Evolutionary conservation across 164 flowering plant genomes (phyloP).

Genomic region (Magnolia kwangsiensis): DNA sequence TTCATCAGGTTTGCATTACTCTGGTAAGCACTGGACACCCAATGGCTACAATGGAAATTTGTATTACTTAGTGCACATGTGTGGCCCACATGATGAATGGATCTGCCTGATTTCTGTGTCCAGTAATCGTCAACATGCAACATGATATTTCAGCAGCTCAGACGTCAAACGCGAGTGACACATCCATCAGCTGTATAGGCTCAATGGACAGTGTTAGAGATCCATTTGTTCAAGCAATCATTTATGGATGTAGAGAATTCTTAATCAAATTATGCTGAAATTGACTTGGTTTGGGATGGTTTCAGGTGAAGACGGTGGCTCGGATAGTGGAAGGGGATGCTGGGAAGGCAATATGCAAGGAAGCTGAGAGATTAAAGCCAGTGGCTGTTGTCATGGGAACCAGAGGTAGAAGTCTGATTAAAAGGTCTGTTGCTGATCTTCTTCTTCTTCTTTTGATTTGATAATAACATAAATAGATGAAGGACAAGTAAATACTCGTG

Average conservation of each 20-base stretch:
- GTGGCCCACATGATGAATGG: too few relatives aligned
- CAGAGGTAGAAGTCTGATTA: conserved; percentile 69
- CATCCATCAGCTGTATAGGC: too few relatives aligned
- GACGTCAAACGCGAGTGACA: too few relatives aligned
- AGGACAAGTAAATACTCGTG: background rate
- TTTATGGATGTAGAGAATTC: background rate
- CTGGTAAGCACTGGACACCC: too few relatives aligned
- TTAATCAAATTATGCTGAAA: background rate
- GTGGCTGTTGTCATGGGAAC: conserved; percentile 91
- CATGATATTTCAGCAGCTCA: too few relatives aligned
- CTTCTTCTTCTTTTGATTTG: background rate
- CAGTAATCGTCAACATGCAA: too few relatives aligned
- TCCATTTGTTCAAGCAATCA: too few relatives aligned
- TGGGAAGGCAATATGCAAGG: conserved; percentile 82
- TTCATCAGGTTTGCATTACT: too few relatives aligned
- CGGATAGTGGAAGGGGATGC: conserved; percentile 85
- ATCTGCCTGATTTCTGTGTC: too few relatives aligned
- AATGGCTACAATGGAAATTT: too few relatives aligned
- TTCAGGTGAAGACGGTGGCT: conserved; percentile 63
- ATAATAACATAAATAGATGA: background rate
- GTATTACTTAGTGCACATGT: too few relatives aligned
- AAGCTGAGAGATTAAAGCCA: conserved; percentile 76
- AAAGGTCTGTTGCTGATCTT: conserved; percentile 40
- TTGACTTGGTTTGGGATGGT: background rate
- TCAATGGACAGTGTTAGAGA: too few relatives aligned